A percentile compares a stretch with the other conserved stretches of the same genome.
Evolutionary conservation across 1,284 basidiomycete genomes (phyloP).

Genomic region (Fomitopsis pinicola): DNA sequence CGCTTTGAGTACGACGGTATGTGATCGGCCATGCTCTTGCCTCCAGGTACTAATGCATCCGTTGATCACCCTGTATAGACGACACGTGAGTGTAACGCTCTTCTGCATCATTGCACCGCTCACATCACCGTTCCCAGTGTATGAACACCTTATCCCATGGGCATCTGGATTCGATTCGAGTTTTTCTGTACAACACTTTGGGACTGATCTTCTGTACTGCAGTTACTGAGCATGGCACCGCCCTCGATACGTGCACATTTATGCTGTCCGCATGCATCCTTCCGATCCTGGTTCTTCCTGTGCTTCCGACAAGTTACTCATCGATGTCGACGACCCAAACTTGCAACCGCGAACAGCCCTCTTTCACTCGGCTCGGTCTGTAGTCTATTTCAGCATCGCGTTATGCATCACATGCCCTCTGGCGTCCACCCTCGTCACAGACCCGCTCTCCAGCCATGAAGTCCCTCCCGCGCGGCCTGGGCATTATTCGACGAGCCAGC

Average conservation of each 20-base stretch:
- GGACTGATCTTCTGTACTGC: neutral
- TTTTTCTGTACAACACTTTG: neutral
- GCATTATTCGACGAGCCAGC: neutral
- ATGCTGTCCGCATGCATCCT: neutral
- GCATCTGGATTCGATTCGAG: neutral
- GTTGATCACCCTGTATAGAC: neutral
- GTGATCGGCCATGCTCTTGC: neutral
- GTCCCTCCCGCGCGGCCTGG: neutral
- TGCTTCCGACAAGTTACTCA: no score
- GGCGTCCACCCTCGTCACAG: neutral
- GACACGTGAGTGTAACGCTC: neutral
- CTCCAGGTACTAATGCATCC: neutral
- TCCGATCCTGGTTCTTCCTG: neutral
- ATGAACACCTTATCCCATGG: neutral
- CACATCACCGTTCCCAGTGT: neutral
- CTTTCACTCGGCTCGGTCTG: no score
- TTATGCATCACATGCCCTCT: neutral
- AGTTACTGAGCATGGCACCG: neutral
- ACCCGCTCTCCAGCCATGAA: conserved; percentile 1
- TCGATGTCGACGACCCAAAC: no score
- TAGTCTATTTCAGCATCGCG: neutral
- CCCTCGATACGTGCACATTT: neutral
- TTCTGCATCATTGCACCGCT: neutral
- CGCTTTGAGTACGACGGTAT: conserved; percentile 8
- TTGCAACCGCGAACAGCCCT: no score